Evolutionary conservation across 345 rosid genomes (phyloP), one percentile per base, ranked within the genome.

Genomic region (Eucalyptus sideroxylon): DNA sequence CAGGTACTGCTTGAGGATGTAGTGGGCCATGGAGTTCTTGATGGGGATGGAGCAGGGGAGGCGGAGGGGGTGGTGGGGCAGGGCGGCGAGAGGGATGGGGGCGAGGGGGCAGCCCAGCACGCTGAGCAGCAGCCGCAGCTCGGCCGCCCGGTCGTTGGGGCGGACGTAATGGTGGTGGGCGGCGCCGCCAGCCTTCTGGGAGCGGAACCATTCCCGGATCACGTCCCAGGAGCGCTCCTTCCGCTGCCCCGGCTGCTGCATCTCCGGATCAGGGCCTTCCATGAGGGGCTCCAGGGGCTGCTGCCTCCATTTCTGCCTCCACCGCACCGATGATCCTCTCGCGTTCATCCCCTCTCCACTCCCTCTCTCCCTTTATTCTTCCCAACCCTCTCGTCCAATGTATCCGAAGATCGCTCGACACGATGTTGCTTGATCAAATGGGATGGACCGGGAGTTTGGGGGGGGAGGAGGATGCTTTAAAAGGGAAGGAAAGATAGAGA

Each of bases 191-290:
- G 83, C 95, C 93, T 94, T 97, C 60, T 97, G 97, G 72, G 93
- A 86, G n/a, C 97, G 94, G 91, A 98, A 98, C 99, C 99, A 98
- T 93, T 96, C 99, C 16, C 99, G 93, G 86, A 98, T 96, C 5
- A 94, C 90, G 90, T 98, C 99, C 99, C 99, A 98, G 2, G 98
- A 95, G 30, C 94, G 93, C 92, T 97, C 98, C 93, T 96, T 96
- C 89, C 93, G 95, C 91, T 80, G 91, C 53, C 93, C 93, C 89
- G 96, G 96, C 45, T 93, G 98, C 92, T 94, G 98, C 97, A 95
- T 94, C 30, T 96, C 99, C 11, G 98, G 98, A 90, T 96, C 98
- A 10, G 99, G 99, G 27, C 99, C 99, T 95, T 98, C 99, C 96
- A 96, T 93, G 34, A 98, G 90, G 13, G 99, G 99, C 15, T 98